phyloP scores from a whole-genome alignment of 805 yeast genomes.

The Brettanomyces nanus region DNA sequence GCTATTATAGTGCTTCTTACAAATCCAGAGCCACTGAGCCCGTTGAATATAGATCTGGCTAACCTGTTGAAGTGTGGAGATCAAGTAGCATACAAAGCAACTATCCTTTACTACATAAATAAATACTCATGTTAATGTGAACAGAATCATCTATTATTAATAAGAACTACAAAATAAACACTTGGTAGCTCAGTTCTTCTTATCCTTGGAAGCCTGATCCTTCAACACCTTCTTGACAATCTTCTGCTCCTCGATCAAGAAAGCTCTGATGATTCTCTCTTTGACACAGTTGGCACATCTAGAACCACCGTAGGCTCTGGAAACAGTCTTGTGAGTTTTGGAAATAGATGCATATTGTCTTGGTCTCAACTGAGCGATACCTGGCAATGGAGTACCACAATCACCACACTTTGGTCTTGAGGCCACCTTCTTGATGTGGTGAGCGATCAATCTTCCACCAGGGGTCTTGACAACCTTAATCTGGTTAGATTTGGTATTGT shows the following conservation, averaged over 20 bases:
- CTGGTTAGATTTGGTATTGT: constrained; percentile 99
- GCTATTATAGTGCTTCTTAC: constrained; percentile 51
- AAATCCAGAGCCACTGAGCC: constrained; percentile 66
- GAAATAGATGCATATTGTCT: constrained; percentile 93
- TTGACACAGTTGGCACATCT: constrained; percentile 98
- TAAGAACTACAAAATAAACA: no score
- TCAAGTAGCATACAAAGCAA: constrained; percentile 31
- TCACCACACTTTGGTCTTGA: constrained; percentile 86
- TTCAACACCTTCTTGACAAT: constrained; percentile 98
- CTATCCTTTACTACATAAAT: constrained; percentile 32
- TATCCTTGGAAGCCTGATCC: constrained; percentile 74
- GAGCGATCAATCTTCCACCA: constrained; percentile 98
- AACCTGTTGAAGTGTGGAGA: constrained; percentile 46
- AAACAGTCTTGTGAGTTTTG: constrained; percentile 95
- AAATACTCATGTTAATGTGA: no score
- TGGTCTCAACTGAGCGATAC: constrained; percentile 93
- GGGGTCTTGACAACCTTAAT: constrained; percentile 99
- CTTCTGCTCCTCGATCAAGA: constrained; percentile 99
- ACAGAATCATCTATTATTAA: constrained; percentile 1
- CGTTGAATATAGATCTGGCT: constrained; percentile 63
- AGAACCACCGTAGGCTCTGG: constrained; percentile 99
- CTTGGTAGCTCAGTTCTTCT: not conserved
- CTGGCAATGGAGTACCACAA: constrained; percentile 61
- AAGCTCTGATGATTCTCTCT: constrained; percentile 99
- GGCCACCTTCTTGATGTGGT: constrained; percentile 90